phyloP scores from a whole-genome alignment of 2,329 filamentous ascomycete species.

The Colletotrichum sublineola region DNA sequence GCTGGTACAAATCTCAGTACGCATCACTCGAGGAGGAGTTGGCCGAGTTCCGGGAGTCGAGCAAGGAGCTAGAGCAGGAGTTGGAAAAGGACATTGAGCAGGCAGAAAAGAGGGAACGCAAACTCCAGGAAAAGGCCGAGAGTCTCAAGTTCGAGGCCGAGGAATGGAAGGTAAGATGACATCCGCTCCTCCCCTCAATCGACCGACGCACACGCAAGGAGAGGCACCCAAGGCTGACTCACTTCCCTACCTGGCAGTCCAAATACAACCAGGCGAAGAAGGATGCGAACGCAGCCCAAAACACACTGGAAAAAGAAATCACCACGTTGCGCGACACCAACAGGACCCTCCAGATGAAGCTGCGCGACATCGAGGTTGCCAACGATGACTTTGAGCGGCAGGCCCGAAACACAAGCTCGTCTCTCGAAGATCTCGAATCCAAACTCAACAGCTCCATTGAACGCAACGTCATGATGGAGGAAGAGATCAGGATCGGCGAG shows the following conservation, averaged over 20 bases:
- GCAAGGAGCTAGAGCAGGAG: constrained; percentile 92
- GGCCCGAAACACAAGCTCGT: constrained; percentile 94
- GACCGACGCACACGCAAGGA: neutral
- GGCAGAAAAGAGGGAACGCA: constrained; percentile 91
- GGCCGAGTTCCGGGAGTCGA: constrained; percentile 92
- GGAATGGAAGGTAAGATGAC: constrained; percentile 85
- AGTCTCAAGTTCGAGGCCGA: constrained; percentile 89
- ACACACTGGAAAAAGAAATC: constrained; percentile 92
- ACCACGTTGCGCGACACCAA: constrained; percentile 89
- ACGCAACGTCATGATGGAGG: constrained; percentile 90
- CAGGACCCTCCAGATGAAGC: constrained; percentile 82
- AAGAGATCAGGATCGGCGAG: constrained; percentile 91
- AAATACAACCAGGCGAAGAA: constrained; percentile 97
- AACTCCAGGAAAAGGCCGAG: constrained; percentile 89
- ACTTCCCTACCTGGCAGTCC: constrained; percentile 65
- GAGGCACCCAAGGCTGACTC: constrained; percentile 33
- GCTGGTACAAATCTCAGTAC: constrained; percentile 97
- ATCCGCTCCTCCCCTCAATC: neutral
- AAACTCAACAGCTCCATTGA: constrained; percentile 98
- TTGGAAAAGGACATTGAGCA: constrained; percentile 96
- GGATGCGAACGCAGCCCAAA: constrained; percentile 88
- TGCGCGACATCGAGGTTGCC: constrained; percentile 96
- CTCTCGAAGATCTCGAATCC: constrained; percentile 94
- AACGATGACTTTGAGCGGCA: constrained; percentile 99
- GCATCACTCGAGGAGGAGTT: constrained; percentile 92